Conservation (phyloP, 2,329 filamentous ascomycete species). For the Fusarium sp. region DNA sequence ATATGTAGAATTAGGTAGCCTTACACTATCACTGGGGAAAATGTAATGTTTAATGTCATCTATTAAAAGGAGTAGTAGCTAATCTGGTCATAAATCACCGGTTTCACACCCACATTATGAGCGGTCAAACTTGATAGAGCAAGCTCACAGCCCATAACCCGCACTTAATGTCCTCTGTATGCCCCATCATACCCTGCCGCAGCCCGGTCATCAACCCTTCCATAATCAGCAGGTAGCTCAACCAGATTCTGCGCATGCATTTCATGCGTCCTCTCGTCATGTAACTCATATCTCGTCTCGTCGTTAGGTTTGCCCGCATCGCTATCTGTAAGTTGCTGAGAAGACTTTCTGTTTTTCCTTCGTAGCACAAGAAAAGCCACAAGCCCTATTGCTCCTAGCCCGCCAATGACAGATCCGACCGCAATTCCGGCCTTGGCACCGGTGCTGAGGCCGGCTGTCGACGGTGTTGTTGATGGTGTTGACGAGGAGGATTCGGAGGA, state of each 20-base stretch:
- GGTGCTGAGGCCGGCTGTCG: neutral
- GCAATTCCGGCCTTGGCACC: neutral
- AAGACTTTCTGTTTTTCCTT: neutral
- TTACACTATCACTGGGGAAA: no score
- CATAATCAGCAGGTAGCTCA: neutral
- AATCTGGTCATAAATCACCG: neutral
- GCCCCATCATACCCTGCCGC: neutral
- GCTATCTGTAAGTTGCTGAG: neutral
- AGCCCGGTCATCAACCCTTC: neutral
- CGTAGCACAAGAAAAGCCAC: neutral
- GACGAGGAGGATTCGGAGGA: neutral
- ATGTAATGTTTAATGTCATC: neutral
- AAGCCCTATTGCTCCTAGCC: neutral
- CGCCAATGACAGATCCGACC: neutral
- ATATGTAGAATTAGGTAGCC: no score
- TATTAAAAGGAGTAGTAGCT: neutral
- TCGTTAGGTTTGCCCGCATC: neutral
- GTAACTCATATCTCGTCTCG: neutral
- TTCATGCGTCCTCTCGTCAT: neutral
- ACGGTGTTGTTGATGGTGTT: neutral
- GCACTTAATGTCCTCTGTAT: neutral
- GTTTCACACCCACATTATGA: accelerated
- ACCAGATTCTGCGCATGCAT: neutral
- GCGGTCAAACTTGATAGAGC: neutral
- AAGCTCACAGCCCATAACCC: accelerated